A percentile compares a stretch with the other conserved stretches of the same genome.
phyloP scores from a whole-genome alignment of 768 basidiomycete genomes.

The Pleurotus sapidus region DNA sequence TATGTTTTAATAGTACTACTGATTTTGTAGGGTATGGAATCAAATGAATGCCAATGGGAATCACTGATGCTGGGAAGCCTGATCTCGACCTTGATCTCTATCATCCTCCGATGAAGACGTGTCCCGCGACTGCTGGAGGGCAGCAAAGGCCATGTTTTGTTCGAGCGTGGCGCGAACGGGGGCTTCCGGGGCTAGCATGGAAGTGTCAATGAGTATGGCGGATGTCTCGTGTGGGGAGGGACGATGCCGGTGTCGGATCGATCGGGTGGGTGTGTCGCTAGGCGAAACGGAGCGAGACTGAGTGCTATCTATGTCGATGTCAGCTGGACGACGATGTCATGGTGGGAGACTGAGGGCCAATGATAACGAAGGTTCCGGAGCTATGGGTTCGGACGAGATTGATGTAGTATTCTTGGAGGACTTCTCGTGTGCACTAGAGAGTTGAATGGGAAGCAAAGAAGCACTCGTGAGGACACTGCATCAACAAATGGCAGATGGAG shows the following conservation, averaged over 20 bases:
- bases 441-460: conserved; percentile 22
- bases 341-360: conserved; percentile 37
- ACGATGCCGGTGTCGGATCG: conserved; percentile 23
- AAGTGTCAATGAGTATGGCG: conserved; percentile 39
- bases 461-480: conserved; percentile 18
- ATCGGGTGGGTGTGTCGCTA: conserved; percentile 16
- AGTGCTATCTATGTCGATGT: conserved; percentile 52
- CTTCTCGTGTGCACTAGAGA: conserved; percentile 81
- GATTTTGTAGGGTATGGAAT: neutral
- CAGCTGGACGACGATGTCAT: conserved; percentile 49
- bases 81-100: neutral
- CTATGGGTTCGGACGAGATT: conserved; percentile 89
- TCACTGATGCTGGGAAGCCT: neutral
- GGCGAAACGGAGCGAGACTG: conserved; percentile 56
- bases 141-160: conserved; percentile 84
- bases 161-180: conserved; percentile 68
- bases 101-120: neutral
- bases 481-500: conserved; percentile 10
- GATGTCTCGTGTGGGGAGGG: conserved; percentile 32
- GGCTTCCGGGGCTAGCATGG: conserved; percentile 34
- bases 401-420: conserved; percentile 91
- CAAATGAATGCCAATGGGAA: neutral
- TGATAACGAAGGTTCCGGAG: conserved; percentile 51
- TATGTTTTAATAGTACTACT: conserved; percentile 2
- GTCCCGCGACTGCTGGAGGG: conserved; percentile 50